Conservation (phyloP, 108 stramenopile species). For the Cyclotella distinguenda region DNA sequence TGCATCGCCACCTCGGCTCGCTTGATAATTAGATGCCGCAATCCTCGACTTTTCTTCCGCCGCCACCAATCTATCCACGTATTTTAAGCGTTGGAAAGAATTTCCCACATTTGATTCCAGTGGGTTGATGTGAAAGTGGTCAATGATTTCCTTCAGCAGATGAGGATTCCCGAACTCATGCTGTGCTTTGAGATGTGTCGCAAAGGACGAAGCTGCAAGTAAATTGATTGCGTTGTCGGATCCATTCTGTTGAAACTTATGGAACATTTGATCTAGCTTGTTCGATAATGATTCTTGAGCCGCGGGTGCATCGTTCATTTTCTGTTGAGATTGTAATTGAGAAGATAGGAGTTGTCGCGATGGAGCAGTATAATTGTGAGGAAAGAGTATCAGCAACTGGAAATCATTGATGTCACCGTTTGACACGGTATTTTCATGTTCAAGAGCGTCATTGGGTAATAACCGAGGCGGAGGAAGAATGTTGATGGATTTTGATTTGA, state of each 20-base stretch:
- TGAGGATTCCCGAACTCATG: constrained; percentile 44
- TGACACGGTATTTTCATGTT: too few species aligned
- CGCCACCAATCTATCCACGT: constrained; percentile 29
- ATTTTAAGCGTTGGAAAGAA: constrained; percentile 27
- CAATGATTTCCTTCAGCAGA: constrained; percentile 28
- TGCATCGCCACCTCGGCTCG: too few species aligned
- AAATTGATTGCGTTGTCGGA: not conserved
- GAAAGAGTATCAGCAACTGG: constrained; percentile 10
- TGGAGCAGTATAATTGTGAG: constrained; percentile 23
- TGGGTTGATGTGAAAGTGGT: constrained; percentile 33
- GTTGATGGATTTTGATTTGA: not conserved
- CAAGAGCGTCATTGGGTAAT: not conserved
- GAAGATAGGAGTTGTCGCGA: constrained; percentile 16
- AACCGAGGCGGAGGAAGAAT: constrained; percentile 16
- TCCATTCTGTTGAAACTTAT: constrained; percentile 6
- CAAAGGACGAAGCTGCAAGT: constrained; percentile 13
- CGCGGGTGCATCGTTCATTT: not conserved
- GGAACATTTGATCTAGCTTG: constrained; percentile 15
- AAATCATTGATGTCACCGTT: not conserved
- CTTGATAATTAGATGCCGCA: constrained; percentile 23
- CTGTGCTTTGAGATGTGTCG: constrained; percentile 33
- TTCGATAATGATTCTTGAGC: constrained; percentile 2
- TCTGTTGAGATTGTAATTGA: constrained; percentile 10
- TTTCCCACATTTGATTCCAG: constrained; percentile 22
- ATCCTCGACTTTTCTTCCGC: constrained; percentile 39